Evolutionary conservation across 805 yeast genomes (phyloP), one percentile per base, ranked within the genome.

Genomic region (Grigorovia transvaalensis): DNA sequence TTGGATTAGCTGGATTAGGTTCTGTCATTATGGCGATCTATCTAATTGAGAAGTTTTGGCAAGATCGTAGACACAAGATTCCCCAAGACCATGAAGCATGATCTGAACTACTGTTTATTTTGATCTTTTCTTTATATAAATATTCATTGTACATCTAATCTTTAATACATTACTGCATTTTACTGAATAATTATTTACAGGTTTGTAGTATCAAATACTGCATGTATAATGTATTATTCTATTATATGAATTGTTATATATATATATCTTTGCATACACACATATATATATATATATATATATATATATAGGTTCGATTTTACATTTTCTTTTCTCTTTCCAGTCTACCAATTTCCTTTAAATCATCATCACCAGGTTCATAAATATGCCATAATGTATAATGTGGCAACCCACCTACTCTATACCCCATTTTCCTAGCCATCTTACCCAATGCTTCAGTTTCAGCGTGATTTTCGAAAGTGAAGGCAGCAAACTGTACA

Each of bases 351-450:
- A 86, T 85, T 58, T 81, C 80, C 57, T 75, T 73, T 57, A 86
- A 71, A 69, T 86, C 95, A 61, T 86, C 91, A 66, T 84, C 90
- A 70, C 90, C 84, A 15, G 95, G 95, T 63, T 86, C 95, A 65
- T 84, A 86, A 48, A 88, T 85, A 67, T 88, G 96, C 96, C 96
- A 88, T 45, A 88, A 73, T 0, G 90, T 86, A 67, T 88, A 88
- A 69, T 88, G 90, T 4, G 96, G 96, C 56, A 88, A 74, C 0
- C 96, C 96, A 42, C 89, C 93, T 13, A 88, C 95, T 54, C 73
- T 73, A 68, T 78, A 86, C 6, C 95, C 95, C 85, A 87, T 84
- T 56, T 73, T 71, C 58, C 75, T 82, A 19, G 89, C 82, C 83
- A 88, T 75, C 61, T 85, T 85, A 41, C 95, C 95, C 69, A 85